Base-by-base conservation (phyloP, 306 rosid genomes). In the Purshia tridentata region DNA sequence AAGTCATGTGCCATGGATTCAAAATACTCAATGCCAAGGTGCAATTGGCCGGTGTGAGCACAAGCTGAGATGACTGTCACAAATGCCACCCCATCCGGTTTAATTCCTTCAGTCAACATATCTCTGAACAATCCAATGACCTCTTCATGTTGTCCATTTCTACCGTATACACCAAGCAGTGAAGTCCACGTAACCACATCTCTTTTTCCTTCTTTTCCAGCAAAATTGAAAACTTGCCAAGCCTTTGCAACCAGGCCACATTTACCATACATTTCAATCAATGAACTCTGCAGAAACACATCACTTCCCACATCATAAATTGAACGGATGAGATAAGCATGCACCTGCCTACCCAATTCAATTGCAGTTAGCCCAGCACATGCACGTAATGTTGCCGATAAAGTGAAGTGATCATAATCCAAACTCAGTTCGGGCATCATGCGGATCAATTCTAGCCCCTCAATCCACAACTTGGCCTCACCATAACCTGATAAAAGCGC, bases 191-290 rank as follows among this genome's bases (percentile, higher is more conserved):
- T 56, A 71, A 91, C 86, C 67, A 91, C 72, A 37, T 91, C 94
- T 48, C 89, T 84, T 50, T 75, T 81, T 74, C 77, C 76, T 70
- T 68, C 86, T 67, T 59, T 82, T 10, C 59, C 70, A 48, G 62
- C 77, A 72, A 85, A 71, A 67, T 76, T 67, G 70, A 89, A 91
- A 41, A 89, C 88, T 66, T 62, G 77, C 88, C 79, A 63, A 52
- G 92, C 92, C 76, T 87, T 85, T 72, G 79, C 81, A 11, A 82
- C 84, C 70, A 89, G 19, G 51, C 97, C 95, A 82, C 91, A 82
- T 76, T 87, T 91, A 2, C 95, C 95, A 80, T 85, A 91, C 95
- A 91, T 87, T 80, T 91, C 95, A 78, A 87, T 77, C 85, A 87
- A 70, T 0, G 95, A 76, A n/a, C 89, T 86, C 70, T 85, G 89